Conservation (phyloP, 1,284 basidiomycete species). For the Ceraceosorus bombacis region DNA sequence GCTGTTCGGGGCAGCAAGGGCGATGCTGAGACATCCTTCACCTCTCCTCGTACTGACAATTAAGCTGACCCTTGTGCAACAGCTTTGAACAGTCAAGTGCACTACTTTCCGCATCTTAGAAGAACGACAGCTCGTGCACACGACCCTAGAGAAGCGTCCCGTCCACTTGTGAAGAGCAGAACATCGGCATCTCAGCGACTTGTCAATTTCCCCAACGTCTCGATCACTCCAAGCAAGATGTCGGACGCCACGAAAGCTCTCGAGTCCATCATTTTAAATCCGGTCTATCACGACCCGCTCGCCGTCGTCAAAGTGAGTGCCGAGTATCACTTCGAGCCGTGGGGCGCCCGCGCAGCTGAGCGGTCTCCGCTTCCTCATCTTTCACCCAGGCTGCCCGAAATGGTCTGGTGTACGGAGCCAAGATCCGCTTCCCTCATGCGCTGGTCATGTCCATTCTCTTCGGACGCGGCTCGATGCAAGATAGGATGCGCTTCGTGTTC, state of each 20-base stretch:
- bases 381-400: constrained; percentile 63
- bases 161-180: too few species aligned
- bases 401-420: constrained; percentile 88
- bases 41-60: too few species aligned
- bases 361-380: not conserved
- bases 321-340: not conserved
- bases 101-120: too few species aligned
- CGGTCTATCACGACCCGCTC: constrained; percentile 78
- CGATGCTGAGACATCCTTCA: too few species aligned
- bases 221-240: too few species aligned
- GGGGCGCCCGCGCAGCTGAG: not conserved
- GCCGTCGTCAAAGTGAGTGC: constrained; percentile 73
- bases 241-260: constrained; percentile 1
- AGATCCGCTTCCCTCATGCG: constrained; percentile 93
- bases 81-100: too few species aligned
- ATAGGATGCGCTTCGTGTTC: constrained; percentile 64
- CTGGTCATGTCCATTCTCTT: constrained; percentile 97
- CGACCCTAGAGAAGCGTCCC: too few species aligned
- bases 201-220: too few species aligned
- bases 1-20: too few species aligned
- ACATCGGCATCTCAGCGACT: too few species aligned
- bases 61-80: too few species aligned
- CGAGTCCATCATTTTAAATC: constrained; percentile 49
- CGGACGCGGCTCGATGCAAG: constrained; percentile 45
- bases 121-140: too few species aligned